These are phyloP conservation scores for Rosellinia necatrix DNA, from an alignment of 2,329 filamentous ascomycete genomes.

Conservation along the genomic window DNA sequence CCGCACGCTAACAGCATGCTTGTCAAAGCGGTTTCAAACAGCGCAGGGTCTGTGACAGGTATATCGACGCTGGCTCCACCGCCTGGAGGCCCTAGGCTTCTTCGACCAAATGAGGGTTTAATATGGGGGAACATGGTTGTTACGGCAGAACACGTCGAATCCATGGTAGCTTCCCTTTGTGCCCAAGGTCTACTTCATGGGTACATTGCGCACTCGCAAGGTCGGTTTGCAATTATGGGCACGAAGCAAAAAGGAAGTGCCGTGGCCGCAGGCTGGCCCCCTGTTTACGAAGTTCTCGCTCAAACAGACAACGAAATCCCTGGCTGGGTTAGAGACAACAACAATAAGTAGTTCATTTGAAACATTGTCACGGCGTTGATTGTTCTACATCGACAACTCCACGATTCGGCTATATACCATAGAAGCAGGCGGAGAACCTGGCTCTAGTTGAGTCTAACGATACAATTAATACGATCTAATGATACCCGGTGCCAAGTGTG, in stretches of 20 bases:
- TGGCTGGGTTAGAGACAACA: slow-evolving; percentile 37
- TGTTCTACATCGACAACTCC: neutral
- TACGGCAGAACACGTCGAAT: slow-evolving; percentile 71
- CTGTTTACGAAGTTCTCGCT: slow-evolving; percentile 70
- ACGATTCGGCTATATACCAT: slow-evolving; percentile 6
- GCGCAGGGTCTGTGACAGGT: slow-evolving; percentile 38
- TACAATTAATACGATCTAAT: slow-evolving; percentile 12
- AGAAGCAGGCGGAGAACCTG: neutral
- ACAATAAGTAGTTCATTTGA: slow-evolving; percentile 7
- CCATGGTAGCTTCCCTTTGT: slow-evolving; percentile 74
- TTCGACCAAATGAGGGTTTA: slow-evolving; percentile 62
- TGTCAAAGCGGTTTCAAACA: slow-evolving; percentile 57
- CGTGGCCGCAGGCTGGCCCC: slow-evolving; percentile 75
- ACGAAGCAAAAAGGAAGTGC: slow-evolving; percentile 69
- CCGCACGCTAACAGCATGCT: slow-evolving; percentile 56
- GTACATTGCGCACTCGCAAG: slow-evolving; percentile 78
- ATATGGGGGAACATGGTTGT: slow-evolving; percentile 67
- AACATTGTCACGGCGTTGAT: neutral
- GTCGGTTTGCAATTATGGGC: slow-evolving; percentile 81
- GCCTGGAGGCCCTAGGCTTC: slow-evolving; percentile 51
- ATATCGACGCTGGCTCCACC: slow-evolving; percentile 53
- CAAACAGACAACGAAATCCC: slow-evolving; percentile 59
- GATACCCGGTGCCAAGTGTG: slow-evolving; percentile 13
- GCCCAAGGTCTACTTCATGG: slow-evolving; percentile 82
- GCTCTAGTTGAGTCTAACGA: neutral